Evolutionary conservation across 352 stramenopile genomes (phyloP), one percentile per base, ranked within the genome.

Genomic region (Elongisporangium prolatum): DNA sequence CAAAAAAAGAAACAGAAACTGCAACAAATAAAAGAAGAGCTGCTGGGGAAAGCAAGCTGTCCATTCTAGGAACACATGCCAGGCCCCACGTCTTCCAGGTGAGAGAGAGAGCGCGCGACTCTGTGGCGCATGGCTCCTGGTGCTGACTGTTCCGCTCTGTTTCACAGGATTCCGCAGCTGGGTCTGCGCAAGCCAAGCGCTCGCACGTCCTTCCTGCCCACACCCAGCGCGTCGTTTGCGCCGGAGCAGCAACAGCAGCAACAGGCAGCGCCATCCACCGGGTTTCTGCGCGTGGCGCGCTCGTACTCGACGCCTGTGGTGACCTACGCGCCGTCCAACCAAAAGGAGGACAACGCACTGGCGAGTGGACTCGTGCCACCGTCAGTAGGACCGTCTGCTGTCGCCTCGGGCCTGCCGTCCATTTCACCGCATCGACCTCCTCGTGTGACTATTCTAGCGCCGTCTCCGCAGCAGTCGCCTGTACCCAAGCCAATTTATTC

Each of bases 191-290:
- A 69, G 24, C 28, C 20, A 28, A 57, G 48, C 16, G 20, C 25
- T 4, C 21, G 24, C 21, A 57, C 63, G 28, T 69, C 63, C 24
- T 61, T 69, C 25, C 40, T 69, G 34, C 63, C 60, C 44, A 59
- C 47, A 9, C 58, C 49, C 34, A 50, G 50, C 17, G 54, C 50
- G 20, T 67, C 50, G 21, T 52, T 18, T 18, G 1, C 48, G 37
- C 50, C 40, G 21, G 56, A 25, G 24, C 53, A 54, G 20, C 37
- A 21, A 14, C 59, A 18, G 52, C 52, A 6, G 28, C 28, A 60
- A 18, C 40, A 57, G 40, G 25, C 38, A 61, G 22, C 40, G 48
- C 52, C 57, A 4, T 60, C 40, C 34, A 20, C 56, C 28, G 24
- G 28, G 16, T 50, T 59, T 3, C 44, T 62, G 22, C 64, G 64